phyloP scores from a whole-genome alignment of 2,329 filamentous ascomycete species.

The Mycosphaerella sp. region DNA sequence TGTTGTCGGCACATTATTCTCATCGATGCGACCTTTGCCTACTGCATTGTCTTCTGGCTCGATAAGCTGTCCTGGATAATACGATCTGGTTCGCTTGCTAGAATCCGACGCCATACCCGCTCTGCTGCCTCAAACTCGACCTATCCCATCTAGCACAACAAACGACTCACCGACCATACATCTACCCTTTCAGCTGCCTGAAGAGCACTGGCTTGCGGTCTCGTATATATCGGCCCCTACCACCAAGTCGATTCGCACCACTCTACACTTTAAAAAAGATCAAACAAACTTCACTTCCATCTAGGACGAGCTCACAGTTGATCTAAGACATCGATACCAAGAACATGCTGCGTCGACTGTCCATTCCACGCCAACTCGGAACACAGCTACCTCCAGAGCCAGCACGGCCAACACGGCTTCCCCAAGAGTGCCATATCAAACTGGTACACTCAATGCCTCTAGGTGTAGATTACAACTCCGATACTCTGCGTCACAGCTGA shows the following conservation, averaged over 20 bases:
- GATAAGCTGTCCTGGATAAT: too few relatives aligned
- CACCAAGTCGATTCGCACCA: too few relatives aligned
- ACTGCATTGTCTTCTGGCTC: too few relatives aligned
- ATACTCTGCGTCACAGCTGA: slow-evolving; percentile 39
- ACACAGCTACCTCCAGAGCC: not conserved
- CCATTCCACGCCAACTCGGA: slow-evolving; percentile 11
- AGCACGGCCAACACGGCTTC: slow-evolving; percentile 10
- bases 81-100: too few relatives aligned
- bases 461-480: slow-evolving; percentile 48
- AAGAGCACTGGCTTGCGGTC: not conserved
- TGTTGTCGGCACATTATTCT: too few relatives aligned
- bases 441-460: slow-evolving; percentile 7
- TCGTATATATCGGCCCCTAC: not conserved
- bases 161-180: not conserved
- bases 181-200: not conserved
- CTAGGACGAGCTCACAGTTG: too few relatives aligned
- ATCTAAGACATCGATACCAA: not conserved
- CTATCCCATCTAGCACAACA: not conserved
- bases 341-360: slow-evolving; percentile 4
- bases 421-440: slow-evolving; percentile 24
- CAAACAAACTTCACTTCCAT: too few relatives aligned
- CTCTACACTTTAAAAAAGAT: too few relatives aligned
- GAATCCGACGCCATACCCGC: slow-evolving; percentile 3
- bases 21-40: too few relatives aligned
- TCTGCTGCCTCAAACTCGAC: slow-evolving; percentile 5